Evolutionary conservation across 148 eudicot species (phyloP).

Genomic region (Cornus controversa): DNA sequence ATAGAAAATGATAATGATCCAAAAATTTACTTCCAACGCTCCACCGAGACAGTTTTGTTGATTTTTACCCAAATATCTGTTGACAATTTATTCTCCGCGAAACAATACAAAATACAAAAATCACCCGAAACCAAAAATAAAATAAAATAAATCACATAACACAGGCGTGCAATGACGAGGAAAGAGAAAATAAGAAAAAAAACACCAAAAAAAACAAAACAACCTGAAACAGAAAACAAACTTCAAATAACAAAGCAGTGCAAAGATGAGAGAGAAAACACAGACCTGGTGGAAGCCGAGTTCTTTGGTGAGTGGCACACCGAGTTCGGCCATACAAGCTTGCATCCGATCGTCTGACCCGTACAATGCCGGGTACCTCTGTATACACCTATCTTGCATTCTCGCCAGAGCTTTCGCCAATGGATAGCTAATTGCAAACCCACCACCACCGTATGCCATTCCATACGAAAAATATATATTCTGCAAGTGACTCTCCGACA

Average conservation of each 20-base stretch:
- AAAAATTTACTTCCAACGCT: too few species aligned
- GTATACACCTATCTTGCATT: constrained; percentile 82
- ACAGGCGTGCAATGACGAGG: background rate
- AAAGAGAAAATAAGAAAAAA: too few species aligned
- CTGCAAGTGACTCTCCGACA: constrained; percentile 79
- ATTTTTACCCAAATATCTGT: too few species aligned
- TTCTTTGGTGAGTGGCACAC: constrained; percentile 87
- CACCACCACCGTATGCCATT: constrained; percentile 97
- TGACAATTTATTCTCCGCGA: too few species aligned
- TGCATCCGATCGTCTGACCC: constrained; percentile 93
- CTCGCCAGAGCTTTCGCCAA: constrained; percentile 74
- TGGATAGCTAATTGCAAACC: constrained; percentile 86
- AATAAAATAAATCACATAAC: background rate
- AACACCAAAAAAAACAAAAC: too few species aligned
- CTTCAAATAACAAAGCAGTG: too few species aligned
- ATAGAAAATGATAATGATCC: too few species aligned
- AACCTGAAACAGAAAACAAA: too few species aligned
- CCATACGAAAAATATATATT: constrained; percentile 79
- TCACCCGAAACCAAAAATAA: background rate
- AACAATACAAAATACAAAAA: too few species aligned
- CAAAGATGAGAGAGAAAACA: background rate
- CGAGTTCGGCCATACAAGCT: constrained; percentile 97
- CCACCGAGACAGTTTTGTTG: too few species aligned
- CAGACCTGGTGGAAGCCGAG: constrained; percentile 90
- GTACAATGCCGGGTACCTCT: constrained; percentile 76